These are phyloP conservation scores for Plenodomus biglobosus DNA, from an alignment of 2,329 filamentous ascomycete genomes.

Conservation along the genomic window DNA sequence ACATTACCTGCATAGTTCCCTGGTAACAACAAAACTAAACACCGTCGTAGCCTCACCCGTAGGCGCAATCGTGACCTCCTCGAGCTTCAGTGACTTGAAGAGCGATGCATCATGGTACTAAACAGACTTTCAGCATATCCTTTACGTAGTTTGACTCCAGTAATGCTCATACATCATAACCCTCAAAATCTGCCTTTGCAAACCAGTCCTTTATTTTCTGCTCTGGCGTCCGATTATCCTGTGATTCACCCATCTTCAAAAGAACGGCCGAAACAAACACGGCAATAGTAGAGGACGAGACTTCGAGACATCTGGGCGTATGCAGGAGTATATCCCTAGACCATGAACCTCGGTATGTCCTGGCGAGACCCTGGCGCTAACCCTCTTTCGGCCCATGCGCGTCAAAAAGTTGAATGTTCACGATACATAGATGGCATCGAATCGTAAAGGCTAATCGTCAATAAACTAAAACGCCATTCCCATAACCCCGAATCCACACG, in stretches of 20 bases:
- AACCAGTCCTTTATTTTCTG: slow-evolving; percentile 14
- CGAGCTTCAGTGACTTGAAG: slow-evolving; percentile 36
- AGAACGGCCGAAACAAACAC: not conserved
- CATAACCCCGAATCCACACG: not conserved
- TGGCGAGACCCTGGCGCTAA: not conserved
- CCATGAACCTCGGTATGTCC: slow-evolving; percentile 2
- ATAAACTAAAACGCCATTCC: not conserved
- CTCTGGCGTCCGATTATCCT: not conserved
- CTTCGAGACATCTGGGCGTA: too few species aligned
- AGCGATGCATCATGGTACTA: slow-evolving; percentile 39
- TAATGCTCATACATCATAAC: slow-evolving; percentile 26
- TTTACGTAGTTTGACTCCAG: not conserved
- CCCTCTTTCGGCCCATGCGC: not conserved
- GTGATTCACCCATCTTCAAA: not conserved
- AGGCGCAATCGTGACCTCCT: slow-evolving; percentile 36
- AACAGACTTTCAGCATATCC: not conserved
- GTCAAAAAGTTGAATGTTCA: not conserved
- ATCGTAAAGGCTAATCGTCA: not conserved
- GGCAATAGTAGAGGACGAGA: too few species aligned
- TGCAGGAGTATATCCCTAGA: too few species aligned
- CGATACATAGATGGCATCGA: not conserved
- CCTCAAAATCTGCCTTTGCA: slow-evolving; percentile 18
- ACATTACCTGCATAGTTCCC: slow-evolving; percentile 48
- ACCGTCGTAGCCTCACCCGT: slow-evolving; percentile 42
- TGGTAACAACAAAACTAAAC: slow-evolving; percentile 50